Conservation (phyloP, 495 filamentous ascomycete species). For the Neurospora tetrasperma region DNA sequence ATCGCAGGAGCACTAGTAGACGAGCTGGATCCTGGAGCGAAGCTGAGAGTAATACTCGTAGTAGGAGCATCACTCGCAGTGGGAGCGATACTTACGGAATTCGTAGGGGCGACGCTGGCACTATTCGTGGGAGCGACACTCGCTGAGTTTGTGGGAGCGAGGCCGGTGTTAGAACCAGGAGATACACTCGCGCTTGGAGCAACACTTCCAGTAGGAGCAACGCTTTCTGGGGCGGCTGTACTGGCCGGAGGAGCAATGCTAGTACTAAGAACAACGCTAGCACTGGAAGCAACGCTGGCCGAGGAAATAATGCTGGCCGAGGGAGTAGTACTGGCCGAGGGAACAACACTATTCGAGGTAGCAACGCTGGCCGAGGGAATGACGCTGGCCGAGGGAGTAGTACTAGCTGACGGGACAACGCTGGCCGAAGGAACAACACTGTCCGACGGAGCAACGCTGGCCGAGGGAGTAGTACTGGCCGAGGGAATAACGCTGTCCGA, state of each 20-base stretch:
- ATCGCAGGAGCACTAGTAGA: neutral
- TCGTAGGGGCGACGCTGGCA: neutral
- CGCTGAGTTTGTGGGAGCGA: neutral
- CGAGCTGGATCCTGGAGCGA: neutral
- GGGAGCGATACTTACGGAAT: neutral
- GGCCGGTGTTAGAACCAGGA: neutral
- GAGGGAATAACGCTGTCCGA: too few species aligned
- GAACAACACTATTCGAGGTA: neutral
- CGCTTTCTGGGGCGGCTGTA: neutral
- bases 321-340: neutral
- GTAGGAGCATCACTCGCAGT: neutral
- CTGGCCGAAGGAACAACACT: too few species aligned
- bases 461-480: too few species aligned
- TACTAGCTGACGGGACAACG: too few species aligned
- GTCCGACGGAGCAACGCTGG: too few species aligned
- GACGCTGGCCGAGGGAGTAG: neutral
- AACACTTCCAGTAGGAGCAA: neutral
- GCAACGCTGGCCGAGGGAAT: accelerated
- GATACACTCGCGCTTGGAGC: neutral
- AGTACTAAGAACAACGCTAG: neutral
- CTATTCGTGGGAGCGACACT: neutral
- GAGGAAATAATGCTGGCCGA: neutral
- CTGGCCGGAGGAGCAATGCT: neutral
- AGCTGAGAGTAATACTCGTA: neutral
- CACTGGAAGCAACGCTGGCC: neutral